Percentiles rank a stretch among this genome's conserved stretches.
Evolutionary conservation across 106 monocot species (phyloP).

Genomic region (Chionographis japonica): DNA sequence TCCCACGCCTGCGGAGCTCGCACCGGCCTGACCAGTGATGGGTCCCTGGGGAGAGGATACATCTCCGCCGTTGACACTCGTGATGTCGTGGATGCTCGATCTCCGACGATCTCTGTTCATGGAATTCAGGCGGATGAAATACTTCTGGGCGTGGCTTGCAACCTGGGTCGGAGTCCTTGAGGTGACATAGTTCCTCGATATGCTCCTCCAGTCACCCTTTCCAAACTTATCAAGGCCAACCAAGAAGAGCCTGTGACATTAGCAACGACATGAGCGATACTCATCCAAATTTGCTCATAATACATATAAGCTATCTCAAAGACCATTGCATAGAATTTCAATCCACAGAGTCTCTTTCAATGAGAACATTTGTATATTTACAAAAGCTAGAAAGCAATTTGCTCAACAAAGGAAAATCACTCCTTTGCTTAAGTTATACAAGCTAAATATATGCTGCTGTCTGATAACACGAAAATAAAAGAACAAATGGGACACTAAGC

Average conservation of each 20-base stretch:
- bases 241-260: conserved; percentile 55
- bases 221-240: conserved; percentile 87
- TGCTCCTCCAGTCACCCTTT: conserved; percentile 96
- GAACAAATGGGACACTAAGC: too few relatives aligned
- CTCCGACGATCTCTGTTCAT: conserved; percentile 82
- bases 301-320: too few relatives aligned
- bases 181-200: conserved; percentile 85
- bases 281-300: too few relatives aligned
- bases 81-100: conserved; percentile 92
- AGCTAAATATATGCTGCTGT: too few relatives aligned
- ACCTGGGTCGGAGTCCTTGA: conserved; percentile 92
- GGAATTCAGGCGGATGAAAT: conserved; percentile 86
- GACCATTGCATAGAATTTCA: too few relatives aligned
- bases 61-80: conserved; percentile 48
- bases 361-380: too few relatives aligned
- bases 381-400: too few relatives aligned
- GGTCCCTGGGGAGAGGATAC: conserved; percentile 42
- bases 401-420: too few relatives aligned
- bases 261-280: neutral
- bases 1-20: conserved; percentile 10
- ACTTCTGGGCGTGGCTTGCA: conserved; percentile 93
- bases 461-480: too few relatives aligned
- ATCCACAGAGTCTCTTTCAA: too few relatives aligned
- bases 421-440: too few relatives aligned
- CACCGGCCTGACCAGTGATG: conserved; percentile 34